Evolutionary conservation across 768 basidiomycete genomes (phyloP).

Genomic region (Psilocybe cyanescens): DNA sequence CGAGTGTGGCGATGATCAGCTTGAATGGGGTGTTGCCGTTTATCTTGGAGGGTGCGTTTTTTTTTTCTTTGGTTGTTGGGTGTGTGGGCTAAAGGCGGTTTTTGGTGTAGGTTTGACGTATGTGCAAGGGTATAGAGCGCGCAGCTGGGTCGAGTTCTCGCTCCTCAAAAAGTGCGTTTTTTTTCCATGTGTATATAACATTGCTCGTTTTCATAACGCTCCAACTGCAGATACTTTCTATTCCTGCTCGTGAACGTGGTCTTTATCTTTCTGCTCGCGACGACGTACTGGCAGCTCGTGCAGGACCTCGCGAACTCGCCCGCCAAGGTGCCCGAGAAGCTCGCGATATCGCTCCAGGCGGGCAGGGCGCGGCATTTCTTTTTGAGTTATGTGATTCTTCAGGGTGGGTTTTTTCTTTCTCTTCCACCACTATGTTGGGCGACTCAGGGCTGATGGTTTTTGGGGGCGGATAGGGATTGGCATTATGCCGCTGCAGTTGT

Average conservation of each 20-base stretch:
- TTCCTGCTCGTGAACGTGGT: conserved; percentile 93
- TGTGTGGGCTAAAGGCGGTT: conserved; percentile 9
- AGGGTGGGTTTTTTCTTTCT: conserved; percentile 50
- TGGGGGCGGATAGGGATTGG: conserved; percentile 64
- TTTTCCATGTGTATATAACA: neutral
- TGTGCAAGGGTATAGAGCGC: conserved; percentile 86
- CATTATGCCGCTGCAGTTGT: conserved; percentile 93
- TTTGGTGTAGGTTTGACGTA: conserved; percentile 62
- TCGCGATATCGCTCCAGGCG: conserved; percentile 81
- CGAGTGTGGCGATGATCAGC: conserved; percentile 86
- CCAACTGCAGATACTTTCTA: conserved; percentile 76
- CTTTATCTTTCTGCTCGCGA: conserved; percentile 91
- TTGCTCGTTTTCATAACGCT: conserved; percentile 10
- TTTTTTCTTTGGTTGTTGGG: conserved; percentile 4
- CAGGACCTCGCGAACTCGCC: conserved; percentile 93
- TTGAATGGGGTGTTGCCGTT: conserved; percentile 91
- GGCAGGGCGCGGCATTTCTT: conserved; percentile 85
- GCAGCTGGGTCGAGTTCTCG: conserved; percentile 94
- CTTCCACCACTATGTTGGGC: too few relatives aligned
- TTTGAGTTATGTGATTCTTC: conserved; percentile 82
- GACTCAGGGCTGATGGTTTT: neutral
- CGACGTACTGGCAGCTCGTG: conserved; percentile 90
- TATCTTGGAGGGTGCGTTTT: conserved; percentile 74
- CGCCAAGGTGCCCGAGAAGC: conserved; percentile 90
- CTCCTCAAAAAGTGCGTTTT: conserved; percentile 82